Evolutionary conservation across 2,329 filamentous ascomycete genomes (phyloP), one percentile per base, ranked within the genome.

Genomic region (Neofusicoccum parvum): DNA sequence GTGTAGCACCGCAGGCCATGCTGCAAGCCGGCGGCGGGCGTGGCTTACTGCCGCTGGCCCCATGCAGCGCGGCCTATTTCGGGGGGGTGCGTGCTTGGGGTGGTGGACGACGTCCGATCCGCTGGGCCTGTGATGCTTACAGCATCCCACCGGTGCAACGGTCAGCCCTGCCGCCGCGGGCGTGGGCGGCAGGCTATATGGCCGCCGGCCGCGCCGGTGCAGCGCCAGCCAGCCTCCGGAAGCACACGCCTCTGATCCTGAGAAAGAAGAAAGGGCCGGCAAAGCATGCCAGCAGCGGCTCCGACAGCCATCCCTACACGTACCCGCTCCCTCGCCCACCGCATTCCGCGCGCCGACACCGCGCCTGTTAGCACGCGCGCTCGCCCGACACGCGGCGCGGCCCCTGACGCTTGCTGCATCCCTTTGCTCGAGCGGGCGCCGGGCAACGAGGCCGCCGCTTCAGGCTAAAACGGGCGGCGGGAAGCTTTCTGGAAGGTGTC

Each of bases 391-490:
- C 48, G 27, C 48, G 37, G 14, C 48, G 41, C 12, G 27, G 56
- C 56, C 56, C 56, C 56, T 60, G 43, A 60, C 56, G 53, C 39
- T 34, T n/a, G 54, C 12, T 45, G 54, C 54, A 43, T n/a, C 23
- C 39, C 54, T 20, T 45, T 59, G 37, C 7, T 23, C 39, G 12
- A 32, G 27, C 20, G 27, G 27, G 5, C 27, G 27, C 27, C 6
- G 27, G 27, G 27, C 27, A 32, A 32, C 27, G 20, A 14, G 27
- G 15, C 43, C 20, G 56, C 43, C n/a, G 56, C 56, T 60, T 60
- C 56, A 60, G 56, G 41, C 56, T 60, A 60, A 60, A 60, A 60
- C 56, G 43, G 56, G 56, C 56, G 39, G 54, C 54, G 41, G 27
- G 39, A 59, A 17, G 54, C 39, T 23, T 60, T 60, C 43, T 48